A percentile compares a stretch with the other conserved stretches of the same genome.
Evolutionary conservation across 2,329 filamentous ascomycete species (phyloP).

Genomic region (Fusarium citri): DNA sequence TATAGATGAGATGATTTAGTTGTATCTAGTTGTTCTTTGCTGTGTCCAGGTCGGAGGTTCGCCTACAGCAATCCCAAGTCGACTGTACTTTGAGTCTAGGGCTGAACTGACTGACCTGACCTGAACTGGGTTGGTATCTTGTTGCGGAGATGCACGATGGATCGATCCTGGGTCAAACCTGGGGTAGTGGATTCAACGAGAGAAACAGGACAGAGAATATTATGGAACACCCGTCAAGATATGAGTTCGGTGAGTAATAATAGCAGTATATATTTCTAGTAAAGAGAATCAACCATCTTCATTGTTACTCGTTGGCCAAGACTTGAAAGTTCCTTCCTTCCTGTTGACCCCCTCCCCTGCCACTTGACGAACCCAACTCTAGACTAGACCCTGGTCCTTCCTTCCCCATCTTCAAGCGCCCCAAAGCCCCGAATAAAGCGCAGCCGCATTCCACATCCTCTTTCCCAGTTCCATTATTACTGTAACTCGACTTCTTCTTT

Average conservation of each 20-base stretch:
- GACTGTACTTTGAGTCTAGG: not conserved
- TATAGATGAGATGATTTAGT: not conserved
- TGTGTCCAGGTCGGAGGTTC: not conserved
- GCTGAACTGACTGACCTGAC: not conserved
- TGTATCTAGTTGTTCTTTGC: not conserved
- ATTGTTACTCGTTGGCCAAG: not conserved
- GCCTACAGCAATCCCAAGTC: not conserved
- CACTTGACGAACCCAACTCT: not conserved
- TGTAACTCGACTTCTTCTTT: not conserved
- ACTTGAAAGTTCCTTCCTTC: not conserved
- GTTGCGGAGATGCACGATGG: slow-evolving; percentile 32
- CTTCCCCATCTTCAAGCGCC: slow-evolving; percentile 23
- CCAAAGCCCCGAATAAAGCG: slow-evolving; percentile 34
- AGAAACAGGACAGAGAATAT: not conserved
- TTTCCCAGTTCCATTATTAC: not conserved
- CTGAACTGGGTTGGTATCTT: not conserved
- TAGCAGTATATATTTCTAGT: not conserved
- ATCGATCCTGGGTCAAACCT: not conserved
- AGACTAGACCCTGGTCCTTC: slow-evolving; percentile 8
- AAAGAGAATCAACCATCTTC: not conserved
- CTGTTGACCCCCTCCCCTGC: not conserved
- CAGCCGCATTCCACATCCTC: slow-evolving; percentile 1
- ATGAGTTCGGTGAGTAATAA: not conserved
- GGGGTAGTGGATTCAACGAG: not conserved
- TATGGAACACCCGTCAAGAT: no score